Evolutionary conservation across 371 early-diverging fungal species (phyloP).

Genomic region (Mortierella sp.): DNA sequence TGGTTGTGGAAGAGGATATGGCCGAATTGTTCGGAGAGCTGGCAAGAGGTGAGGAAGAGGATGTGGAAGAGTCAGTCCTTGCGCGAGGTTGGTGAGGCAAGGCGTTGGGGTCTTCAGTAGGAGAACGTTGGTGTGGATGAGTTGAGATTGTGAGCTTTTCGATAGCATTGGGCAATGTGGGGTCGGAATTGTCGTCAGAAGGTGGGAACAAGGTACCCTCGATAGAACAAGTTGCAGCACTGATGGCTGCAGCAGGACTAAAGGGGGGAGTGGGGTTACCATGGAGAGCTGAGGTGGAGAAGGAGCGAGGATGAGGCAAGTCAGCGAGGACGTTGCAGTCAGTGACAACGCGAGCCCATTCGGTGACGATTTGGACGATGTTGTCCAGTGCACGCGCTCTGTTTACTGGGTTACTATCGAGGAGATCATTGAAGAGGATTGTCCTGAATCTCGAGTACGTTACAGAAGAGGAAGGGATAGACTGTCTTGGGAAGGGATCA

Average conservation of each 20-base stretch:
- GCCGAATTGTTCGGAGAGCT: slow-evolving; percentile 41
- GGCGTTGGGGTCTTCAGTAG: slow-evolving; percentile 11
- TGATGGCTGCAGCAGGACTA: slow-evolving; percentile 21
- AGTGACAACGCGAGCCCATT: slow-evolving; percentile 56
- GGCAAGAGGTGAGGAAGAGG: slow-evolving; percentile 40
- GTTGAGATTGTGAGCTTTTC: slow-evolving; percentile 48
- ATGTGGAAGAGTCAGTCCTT: slow-evolving; percentile 27
- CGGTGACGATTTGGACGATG: slow-evolving; percentile 52
- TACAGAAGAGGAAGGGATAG: slow-evolving; percentile 40
- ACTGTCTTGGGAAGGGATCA: slow-evolving; percentile 45
- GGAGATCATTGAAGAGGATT: slow-evolving; percentile 53
- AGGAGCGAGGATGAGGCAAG: slow-evolving; percentile 30
- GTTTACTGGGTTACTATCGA: slow-evolving; percentile 33
- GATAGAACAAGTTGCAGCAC: slow-evolving; percentile 24
- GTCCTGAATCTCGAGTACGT: slow-evolving; percentile 61
- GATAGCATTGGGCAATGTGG: slow-evolving; percentile 12
- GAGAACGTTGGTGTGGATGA: slow-evolving; percentile 12
- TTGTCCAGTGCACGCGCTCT: slow-evolving; percentile 55
- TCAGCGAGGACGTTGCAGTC: slow-evolving; percentile 41
- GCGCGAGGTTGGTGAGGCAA: slow-evolving; percentile 24
- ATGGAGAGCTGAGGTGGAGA: slow-evolving; percentile 20
- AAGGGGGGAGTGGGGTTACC: slow-evolving; percentile 40
- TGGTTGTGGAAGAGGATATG: slow-evolving; percentile 23
- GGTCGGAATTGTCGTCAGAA: not conserved
- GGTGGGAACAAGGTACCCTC: slow-evolving; percentile 31